Base-by-base conservation (phyloP, 208 protist species). In the Wallacemonas sp. region DNA sequence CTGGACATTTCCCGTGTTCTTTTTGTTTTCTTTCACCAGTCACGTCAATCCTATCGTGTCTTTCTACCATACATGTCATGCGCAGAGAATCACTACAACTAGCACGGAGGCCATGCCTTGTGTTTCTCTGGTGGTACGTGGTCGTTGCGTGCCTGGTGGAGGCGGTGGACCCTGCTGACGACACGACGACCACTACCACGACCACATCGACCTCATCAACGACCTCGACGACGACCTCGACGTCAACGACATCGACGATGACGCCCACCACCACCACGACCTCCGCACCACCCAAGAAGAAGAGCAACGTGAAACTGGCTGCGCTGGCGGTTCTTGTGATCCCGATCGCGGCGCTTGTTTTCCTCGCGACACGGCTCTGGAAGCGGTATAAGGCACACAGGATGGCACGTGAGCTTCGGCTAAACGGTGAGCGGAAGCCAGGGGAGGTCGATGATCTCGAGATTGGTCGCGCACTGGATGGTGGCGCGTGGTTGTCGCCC, bases 371-470 rank as follows among this genome's bases (percentile, higher is more conserved):
- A 44, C 67, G 79, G 2, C 32, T 77, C 26, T 79, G 41, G 36
- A 77, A 76, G 37, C 69, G 67, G 36, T 75, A 66, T 30, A 75
- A 71, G 24, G 79, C 82, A 52, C 70, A 46, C 19, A 54, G 37
- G 13, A 44, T 70, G 3, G 70, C 70, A 15, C 29, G 54, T 12
- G 36, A 59, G n/a, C 24, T 92, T 15, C 78, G 77, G 13, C 71
- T 92, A 10, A 81, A 73, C 55, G 81, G 79, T 24, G 63, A 62
- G 1, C 67, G 71, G 30, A 33, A 76, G 21, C 72, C 79, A 0
- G 78, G 85, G 0, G 71, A 81, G 26, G 81, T 85, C 33, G 79
- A 87, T 42, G 76, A 83, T 42, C 38, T 37, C 6, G 81, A 87
- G 26, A 75, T 91, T 66, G 78, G 73, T 32, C 33, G 68, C 12